Evolutionary conservation across 768 basidiomycete genomes (phyloP).

Genomic region (Pisolithus sp.): DNA sequence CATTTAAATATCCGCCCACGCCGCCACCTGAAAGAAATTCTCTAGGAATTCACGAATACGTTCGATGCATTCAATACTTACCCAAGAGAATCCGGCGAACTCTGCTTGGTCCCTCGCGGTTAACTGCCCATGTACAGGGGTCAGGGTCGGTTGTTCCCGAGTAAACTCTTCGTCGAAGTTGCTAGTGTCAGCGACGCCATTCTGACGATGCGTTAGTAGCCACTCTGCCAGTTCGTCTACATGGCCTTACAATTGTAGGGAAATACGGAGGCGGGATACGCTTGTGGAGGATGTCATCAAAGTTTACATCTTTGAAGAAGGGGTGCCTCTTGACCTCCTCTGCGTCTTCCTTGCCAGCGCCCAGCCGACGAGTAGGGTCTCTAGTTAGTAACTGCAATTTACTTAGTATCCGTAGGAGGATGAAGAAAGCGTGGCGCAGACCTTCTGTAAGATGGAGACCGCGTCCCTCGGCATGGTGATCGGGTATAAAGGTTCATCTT

Average conservation of each 20-base stretch:
- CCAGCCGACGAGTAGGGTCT: conserved; percentile 85
- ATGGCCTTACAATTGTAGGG: conserved; percentile 77
- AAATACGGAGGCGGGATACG: conserved; percentile 96
- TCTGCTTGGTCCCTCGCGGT: conserved; percentile 88
- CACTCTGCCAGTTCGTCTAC: conserved; percentile 6
- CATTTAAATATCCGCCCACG: conserved; percentile 53
- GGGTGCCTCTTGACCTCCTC: conserved; percentile 96
- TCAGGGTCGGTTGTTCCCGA: conserved; percentile 91
- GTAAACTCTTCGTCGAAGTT: conserved; percentile 99
- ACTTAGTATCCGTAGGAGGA: conserved; percentile 2
- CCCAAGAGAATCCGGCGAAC: conserved; percentile 98
- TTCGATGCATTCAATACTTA: conserved; percentile 20
- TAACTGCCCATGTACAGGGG: conserved; percentile 93
- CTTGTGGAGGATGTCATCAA: conserved; percentile 95
- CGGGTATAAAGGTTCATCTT: conserved; percentile 97
- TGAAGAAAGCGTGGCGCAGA: conserved; percentile 23
- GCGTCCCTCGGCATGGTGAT: conserved; percentile 99
- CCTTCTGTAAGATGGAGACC: conserved; percentile 92
- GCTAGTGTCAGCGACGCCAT: conserved; percentile 79
- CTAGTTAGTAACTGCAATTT: conserved; percentile 73
- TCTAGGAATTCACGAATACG: not conserved
- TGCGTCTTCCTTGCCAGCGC: conserved; percentile 87
- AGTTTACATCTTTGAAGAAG: conserved; percentile 98
- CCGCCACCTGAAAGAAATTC: conserved; percentile 27
- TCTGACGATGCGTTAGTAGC: conserved; percentile 36